Evolutionary conservation across 2,329 filamentous ascomycete genomes (phyloP).

Genomic region (Fusarium torreyae): DNA sequence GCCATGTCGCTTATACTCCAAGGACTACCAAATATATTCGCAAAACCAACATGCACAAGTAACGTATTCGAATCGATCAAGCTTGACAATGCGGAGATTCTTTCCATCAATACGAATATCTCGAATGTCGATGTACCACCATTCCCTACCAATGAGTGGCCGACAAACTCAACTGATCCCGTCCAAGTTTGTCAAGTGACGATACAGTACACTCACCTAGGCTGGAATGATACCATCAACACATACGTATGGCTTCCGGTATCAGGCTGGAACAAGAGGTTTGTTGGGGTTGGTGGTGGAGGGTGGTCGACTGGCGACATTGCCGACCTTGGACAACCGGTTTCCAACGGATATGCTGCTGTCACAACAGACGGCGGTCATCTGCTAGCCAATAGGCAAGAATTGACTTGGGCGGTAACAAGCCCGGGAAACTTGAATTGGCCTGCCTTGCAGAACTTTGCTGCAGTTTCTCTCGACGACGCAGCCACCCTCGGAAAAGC

Average conservation of each 20-base stretch:
- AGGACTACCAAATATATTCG: not conserved
- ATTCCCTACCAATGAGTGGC: conserved; percentile 15
- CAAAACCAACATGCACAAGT: not conserved
- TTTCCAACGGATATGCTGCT: conserved; percentile 17
- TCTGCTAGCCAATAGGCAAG: not conserved
- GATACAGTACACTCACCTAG: conserved; percentile 33
- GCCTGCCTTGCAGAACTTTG: conserved; percentile 49
- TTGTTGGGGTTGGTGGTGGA: conserved; percentile 35
- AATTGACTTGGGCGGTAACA: conserved; percentile 33
- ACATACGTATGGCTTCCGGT: conserved; percentile 25
- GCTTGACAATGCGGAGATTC: conserved; percentile 3
- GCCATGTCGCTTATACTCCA: not conserved
- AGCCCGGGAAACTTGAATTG: conserved; percentile 45
- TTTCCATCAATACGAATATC: conserved; percentile 1
- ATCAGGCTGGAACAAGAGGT: conserved; percentile 33
- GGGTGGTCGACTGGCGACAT: conserved; percentile 30
- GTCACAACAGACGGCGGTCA: conserved; percentile 36
- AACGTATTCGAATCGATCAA: not conserved
- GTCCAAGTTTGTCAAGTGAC: conserved; percentile 19
- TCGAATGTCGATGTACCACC: not conserved
- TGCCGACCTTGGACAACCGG: not conserved
- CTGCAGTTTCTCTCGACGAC: conserved; percentile 48
- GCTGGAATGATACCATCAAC: conserved; percentile 33
- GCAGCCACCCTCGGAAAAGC: conserved; percentile 60
- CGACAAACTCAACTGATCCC: not conserved